Evolutionary conservation across 2,329 filamentous ascomycete genomes (phyloP).

Genomic region (Aspergillus bombycis): DNA sequence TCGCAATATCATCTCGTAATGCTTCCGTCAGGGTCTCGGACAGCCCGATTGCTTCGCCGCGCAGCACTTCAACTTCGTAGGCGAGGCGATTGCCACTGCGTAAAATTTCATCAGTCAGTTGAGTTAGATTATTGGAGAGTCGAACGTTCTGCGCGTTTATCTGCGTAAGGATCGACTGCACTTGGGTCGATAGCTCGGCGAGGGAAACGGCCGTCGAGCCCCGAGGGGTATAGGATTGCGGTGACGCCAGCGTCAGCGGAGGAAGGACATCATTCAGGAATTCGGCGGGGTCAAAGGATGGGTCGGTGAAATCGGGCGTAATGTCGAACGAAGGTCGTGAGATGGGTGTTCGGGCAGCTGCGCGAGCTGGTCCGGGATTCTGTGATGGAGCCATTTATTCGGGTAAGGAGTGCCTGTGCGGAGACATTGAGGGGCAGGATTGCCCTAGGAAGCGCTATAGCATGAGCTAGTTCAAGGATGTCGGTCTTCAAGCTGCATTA

Average conservation of each 20-base stretch:
- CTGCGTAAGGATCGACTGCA: constrained; percentile 82
- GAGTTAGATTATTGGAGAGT: constrained; percentile 77
- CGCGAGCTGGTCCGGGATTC: constrained; percentile 26
- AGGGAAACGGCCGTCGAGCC: constrained; percentile 61
- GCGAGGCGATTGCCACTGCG: constrained; percentile 84
- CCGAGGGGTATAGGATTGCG: constrained; percentile 33
- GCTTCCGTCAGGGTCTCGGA: constrained; percentile 76
- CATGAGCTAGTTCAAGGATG: constrained; percentile 4
- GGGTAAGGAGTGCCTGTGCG: neutral
- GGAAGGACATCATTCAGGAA: constrained; percentile 83
- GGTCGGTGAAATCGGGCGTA: constrained; percentile 73
- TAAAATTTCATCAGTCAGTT: constrained; percentile 92
- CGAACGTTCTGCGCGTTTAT: constrained; percentile 86
- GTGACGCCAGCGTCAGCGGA: constrained; percentile 59
- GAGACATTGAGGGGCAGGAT: constrained; percentile 8
- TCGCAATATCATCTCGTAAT: constrained; percentile 70
- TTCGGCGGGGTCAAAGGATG: constrained; percentile 78
- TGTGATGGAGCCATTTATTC: constrained; percentile 23
- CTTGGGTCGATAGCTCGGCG: constrained; percentile 76
- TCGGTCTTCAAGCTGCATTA: neutral
- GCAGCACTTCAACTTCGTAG: constrained; percentile 90
- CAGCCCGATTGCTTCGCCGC: constrained; percentile 83
- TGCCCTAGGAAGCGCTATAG: constrained; percentile 11
- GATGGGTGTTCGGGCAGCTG: constrained; percentile 28
- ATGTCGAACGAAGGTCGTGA: constrained; percentile 41